A percentile compares a stretch with the other conserved stretches of the same genome.
These are phyloP conservation scores for Wickerhamomyces sp. DNA, from an alignment of 1,139 yeast species.

Conservation along the genomic window DNA sequence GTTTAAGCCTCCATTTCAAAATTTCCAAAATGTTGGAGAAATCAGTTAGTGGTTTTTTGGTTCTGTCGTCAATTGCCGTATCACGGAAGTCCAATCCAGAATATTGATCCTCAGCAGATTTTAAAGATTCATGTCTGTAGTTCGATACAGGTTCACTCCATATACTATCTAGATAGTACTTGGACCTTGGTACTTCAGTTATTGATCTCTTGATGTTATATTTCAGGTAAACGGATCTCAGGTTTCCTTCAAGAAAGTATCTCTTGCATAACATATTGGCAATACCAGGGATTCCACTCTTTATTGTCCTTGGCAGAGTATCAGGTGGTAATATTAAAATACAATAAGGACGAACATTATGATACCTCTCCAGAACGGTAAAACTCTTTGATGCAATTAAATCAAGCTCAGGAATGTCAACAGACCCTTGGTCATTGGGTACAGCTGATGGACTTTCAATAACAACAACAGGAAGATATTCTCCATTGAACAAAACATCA, in stretches of 20 bases:
- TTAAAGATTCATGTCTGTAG: conserved; percentile 49
- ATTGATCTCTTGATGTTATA: conserved; percentile 69
- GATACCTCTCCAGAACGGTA: conserved; percentile 62
- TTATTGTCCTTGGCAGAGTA: conserved; percentile 73
- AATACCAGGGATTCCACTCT: conserved; percentile 85
- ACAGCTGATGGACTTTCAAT: conserved; percentile 77
- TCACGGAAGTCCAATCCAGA: conserved; percentile 79
- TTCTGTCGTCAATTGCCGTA: conserved; percentile 69
- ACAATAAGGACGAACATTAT: conserved; percentile 76
- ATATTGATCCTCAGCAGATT: conserved; percentile 52
- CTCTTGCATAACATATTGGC: conserved; percentile 92
- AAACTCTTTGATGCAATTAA: conserved; percentile 74
- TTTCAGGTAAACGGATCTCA: conserved; percentile 76
- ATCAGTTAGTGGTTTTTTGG: conserved; percentile 68
- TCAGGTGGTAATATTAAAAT: conserved; percentile 78
- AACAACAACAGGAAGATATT: conserved; percentile 80
- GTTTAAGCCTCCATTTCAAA: conserved; percentile 71
- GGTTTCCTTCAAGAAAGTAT: conserved; percentile 69
- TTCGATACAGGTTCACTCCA: conserved; percentile 75
- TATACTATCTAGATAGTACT: conserved; percentile 75
- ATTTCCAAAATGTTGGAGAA: conserved; percentile 71
- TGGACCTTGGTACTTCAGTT: conserved; percentile 70
- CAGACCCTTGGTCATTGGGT: conserved; percentile 29
- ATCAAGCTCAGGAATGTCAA: conserved; percentile 58
- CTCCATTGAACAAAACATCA: conserved; percentile 80